A percentile compares a stretch with the other conserved stretches of the same genome.
Conservation (phyloP, 2,329 filamentous ascomycete genomes). For the Didymella glomerata region DNA sequence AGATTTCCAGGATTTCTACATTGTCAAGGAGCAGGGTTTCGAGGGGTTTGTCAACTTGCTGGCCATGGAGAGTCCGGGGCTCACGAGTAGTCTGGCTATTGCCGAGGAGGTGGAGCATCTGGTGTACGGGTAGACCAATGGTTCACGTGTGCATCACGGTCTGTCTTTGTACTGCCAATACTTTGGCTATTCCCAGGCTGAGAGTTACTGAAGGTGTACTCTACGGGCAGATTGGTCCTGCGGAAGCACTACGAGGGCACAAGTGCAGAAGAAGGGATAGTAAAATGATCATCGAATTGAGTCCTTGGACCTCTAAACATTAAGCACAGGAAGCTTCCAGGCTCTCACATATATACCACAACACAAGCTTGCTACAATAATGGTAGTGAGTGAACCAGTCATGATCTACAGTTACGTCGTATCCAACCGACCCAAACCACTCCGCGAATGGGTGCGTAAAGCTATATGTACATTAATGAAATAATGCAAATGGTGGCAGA, state of each 20-base stretch:
- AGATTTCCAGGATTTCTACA: conserved; percentile 84
- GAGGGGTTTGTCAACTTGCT: conserved; percentile 87
- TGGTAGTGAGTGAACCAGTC: conserved; percentile 27
- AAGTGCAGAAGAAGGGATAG: not conserved
- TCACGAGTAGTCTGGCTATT: conserved; percentile 88
- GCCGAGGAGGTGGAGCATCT: conserved; percentile 74
- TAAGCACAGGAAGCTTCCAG: conserved; percentile 18
- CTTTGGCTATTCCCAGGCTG: not conserved
- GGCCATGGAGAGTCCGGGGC: conserved; percentile 90
- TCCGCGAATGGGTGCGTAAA: conserved; percentile 5
- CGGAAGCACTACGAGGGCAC: not conserved
- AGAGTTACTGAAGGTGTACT: not conserved
- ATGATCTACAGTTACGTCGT: conserved; percentile 27
- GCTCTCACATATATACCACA: conserved; percentile 19
- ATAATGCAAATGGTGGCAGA: conserved; percentile 21
- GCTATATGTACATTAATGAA: conserved; percentile 29
- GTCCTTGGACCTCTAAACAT: conserved; percentile 21
- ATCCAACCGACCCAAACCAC: conserved; percentile 14
- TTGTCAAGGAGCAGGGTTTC: conserved; percentile 78
- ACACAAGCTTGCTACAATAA: conserved; percentile 11
- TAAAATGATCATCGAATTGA: conserved; percentile 10
- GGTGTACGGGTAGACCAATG: conserved; percentile 54
- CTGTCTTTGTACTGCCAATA: not conserved
- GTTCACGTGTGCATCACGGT: not conserved
- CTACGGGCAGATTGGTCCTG: not conserved